These are phyloP conservation scores for Pistacia integerrima DNA, from an alignment of 345 rosid species.

Conservation along the genomic window DNA sequence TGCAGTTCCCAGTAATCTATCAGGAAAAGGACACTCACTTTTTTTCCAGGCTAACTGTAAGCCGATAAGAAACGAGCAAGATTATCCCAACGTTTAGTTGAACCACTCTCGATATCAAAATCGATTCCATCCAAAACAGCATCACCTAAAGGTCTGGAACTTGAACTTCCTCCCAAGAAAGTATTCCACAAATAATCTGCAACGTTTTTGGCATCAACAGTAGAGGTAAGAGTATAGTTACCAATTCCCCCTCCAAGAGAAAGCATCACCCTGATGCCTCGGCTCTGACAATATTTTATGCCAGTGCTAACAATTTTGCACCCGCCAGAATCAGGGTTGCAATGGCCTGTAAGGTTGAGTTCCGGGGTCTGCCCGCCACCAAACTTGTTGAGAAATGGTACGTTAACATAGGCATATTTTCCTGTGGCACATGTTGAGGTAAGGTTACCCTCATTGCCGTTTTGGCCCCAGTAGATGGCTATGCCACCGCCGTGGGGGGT, in stretches of 20 bases:
- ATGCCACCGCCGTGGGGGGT: constrained; percentile 32
- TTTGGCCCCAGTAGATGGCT: constrained; percentile 58
- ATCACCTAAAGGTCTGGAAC: constrained; percentile 52
- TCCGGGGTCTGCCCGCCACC: constrained; percentile 52
- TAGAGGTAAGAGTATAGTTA: constrained; percentile 47
- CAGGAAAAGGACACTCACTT: constrained; percentile 44
- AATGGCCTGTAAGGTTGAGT: constrained; percentile 64
- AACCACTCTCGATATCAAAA: constrained; percentile 53
- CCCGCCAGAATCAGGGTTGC: constrained; percentile 41
- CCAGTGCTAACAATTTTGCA: constrained; percentile 37
- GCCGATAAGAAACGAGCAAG: constrained; percentile 42
- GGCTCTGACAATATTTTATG: constrained; percentile 45
- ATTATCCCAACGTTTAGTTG: constrained; percentile 41
- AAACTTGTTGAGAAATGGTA: constrained; percentile 55
- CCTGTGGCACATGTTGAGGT: constrained; percentile 48
- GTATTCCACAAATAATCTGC: constrained; percentile 45
- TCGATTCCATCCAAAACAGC: constrained; percentile 63
- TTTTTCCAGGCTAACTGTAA: constrained; percentile 22
- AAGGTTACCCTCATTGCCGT: constrained; percentile 57
- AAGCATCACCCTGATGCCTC: constrained; percentile 59
- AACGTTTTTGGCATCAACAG: constrained; percentile 41
- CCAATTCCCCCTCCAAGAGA: constrained; percentile 62
- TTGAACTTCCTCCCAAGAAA: constrained; percentile 45
- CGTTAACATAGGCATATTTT: constrained; percentile 44
- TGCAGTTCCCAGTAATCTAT: constrained; percentile 43